Evolutionary conservation across 2,329 filamentous ascomycete genomes (phyloP).

Genomic region (Penicillium freii): DNA sequence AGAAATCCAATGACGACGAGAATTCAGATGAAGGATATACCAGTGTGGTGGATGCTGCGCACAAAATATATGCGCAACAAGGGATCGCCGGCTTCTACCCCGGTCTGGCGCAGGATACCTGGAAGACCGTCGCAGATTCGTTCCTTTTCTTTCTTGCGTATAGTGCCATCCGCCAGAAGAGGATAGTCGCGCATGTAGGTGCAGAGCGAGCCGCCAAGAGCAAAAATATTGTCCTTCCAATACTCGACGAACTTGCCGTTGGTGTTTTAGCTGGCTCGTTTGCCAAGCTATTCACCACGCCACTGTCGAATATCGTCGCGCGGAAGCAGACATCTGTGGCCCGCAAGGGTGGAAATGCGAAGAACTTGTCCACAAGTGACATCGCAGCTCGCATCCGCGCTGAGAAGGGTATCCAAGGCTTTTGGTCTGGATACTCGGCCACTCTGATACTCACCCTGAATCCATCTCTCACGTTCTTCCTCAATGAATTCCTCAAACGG

Average conservation of each 20-base stretch:
- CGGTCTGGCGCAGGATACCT: slow-evolving; percentile 62
- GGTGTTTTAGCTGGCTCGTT: slow-evolving; percentile 70
- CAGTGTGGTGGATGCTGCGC: slow-evolving; percentile 66
- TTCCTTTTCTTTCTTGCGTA: slow-evolving; percentile 88
- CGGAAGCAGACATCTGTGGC: slow-evolving; percentile 69
- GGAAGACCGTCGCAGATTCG: slow-evolving; percentile 69
- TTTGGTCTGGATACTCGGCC: slow-evolving; percentile 88
- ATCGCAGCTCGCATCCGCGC: slow-evolving; percentile 63
- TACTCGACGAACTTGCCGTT: slow-evolving; percentile 70
- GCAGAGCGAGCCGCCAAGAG: slow-evolving; percentile 20
- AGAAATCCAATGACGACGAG: slow-evolving; percentile 38
- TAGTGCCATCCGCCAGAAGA: slow-evolving; percentile 51
- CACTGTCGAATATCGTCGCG: slow-evolving; percentile 77
- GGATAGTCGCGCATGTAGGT: slow-evolving; percentile 42
- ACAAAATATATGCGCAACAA: slow-evolving; percentile 68
- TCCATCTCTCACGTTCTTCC: slow-evolving; percentile 79
- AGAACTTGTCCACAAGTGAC: slow-evolving; percentile 46
- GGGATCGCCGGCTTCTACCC: slow-evolving; percentile 73
- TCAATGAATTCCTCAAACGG: slow-evolving; percentile 70
- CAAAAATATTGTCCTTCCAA: slow-evolving; percentile 49
- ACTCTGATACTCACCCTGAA: slow-evolving; percentile 78
- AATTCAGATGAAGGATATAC: slow-evolving; percentile 61
- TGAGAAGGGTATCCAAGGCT: slow-evolving; percentile 70
- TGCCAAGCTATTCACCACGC: slow-evolving; percentile 73
- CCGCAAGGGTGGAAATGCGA: slow-evolving; percentile 10